Evolutionary conservation across 495 filamentous ascomycete genomes (phyloP), one percentile per base, ranked within the genome.

Genomic region (Staphylotrichum longicolle): DNA sequence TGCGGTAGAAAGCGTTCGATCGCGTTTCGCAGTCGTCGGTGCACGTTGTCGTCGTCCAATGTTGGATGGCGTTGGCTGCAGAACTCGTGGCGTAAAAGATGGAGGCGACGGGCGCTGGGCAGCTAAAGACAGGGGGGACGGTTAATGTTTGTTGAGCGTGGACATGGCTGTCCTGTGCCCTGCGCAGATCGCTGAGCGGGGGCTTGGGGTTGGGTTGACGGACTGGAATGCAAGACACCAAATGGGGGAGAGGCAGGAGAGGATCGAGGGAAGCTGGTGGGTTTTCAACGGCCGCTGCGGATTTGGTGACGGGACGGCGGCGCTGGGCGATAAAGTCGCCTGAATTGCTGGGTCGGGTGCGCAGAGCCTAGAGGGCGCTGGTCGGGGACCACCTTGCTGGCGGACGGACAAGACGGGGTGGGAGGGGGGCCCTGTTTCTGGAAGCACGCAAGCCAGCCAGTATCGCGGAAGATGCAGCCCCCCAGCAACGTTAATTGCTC

Each of bases 381-480:
- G 6, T 10, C 5, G 37, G 62, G 42, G 44, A 44, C n/a, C 51
- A 60, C 54, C 51, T 42, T 32, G 54, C 44, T 33, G 35, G 55
- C 33, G 47, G 40, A 32, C 33, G 35, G 42, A 7, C 34, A 35
- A n/a, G 46, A 27, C 47, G 37, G 50, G 10, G 39, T 39, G 10
- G 27, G 57, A 47, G 49, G 35, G 35, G 51, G 51, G 4, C 49
- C 49, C 35, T 54, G 57, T 51, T 58, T 61, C 63, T 57, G 47
- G 57, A 61, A 64, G 57, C 57, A 61, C 42, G 45, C 55, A 50
- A 58, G 8, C 49, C 27, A 50, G 30, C 65, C 53, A 60, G 57
- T 55, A 69, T 66, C 65, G 59, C 65, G 63, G 68, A 66, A 64
- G 65, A 70, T 68, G 68, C 69, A 62, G 58, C 48, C 32, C 35